Evolutionary conservation across 2,329 filamentous ascomycete genomes (phyloP), one percentile per base, ranked within the genome.

Genomic region (Talaromyces rugulosus): DNA sequence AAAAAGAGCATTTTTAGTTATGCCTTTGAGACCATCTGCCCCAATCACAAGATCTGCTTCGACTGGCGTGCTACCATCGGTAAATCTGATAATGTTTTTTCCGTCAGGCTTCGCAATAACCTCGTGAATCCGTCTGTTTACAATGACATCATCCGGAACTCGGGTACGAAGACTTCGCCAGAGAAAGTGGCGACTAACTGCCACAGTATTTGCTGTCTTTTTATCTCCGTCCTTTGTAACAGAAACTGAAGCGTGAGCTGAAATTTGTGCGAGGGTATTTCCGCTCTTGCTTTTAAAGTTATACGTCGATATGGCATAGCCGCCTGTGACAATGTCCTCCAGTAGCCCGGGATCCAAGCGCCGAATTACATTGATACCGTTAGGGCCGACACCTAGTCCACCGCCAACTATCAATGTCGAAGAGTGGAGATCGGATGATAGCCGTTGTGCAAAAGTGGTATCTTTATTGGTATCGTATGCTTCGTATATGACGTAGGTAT

Each of bases 41-140:
- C 78, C 78, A 56, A 80, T 73, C 2, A 80, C 69, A 28, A 81
- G 66, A 68, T 80, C 78, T 5, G 73, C 77, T 51, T 75, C 69
- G 9, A 68, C 66, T 16, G 73, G 65, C 0, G 65, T 18, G 57
- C 69, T 74, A 0, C 68, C 72, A 63, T 78, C 76, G 1, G 63
- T 67, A 63, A 80, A 79, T 2, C 64, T 63, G 9, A 78, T 63
- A 7, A 68, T 27, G 58, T 73, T 72, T 11, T 61, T 67, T 1
- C 67, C 69, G 31, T 30, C 47, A 5, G 66, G 8, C 18, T 67
- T 65, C 1, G 71, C 65, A 6, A 71, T 53, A 1, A 79, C 71
- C 2, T 65, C 60, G 0, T 58, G 59, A 8, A 80, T 68, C 9
- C 72, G 69, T 61, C 72, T 75, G 18, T 72, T 72, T 30, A 73